phyloP scores from a whole-genome alignment of 805 yeast genomes.

The Saturnispora sanitii region DNA sequence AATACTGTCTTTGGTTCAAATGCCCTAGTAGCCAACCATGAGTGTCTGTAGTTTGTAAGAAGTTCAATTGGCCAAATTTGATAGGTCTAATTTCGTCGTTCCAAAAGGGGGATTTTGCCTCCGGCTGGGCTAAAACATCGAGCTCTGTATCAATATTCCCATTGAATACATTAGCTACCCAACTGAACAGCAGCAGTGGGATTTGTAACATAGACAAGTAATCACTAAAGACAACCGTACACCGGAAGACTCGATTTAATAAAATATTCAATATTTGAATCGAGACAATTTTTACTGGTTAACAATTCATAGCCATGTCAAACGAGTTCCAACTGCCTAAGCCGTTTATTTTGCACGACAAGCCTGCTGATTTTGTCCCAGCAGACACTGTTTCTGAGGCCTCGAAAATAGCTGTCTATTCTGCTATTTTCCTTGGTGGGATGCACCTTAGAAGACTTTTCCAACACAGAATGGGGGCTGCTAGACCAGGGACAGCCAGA shows the following conservation, averaged over 20 bases:
- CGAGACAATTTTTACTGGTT: neutral
- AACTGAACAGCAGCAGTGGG: neutral
- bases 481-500: slow-evolving; percentile 30
- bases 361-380: slow-evolving; percentile 17
- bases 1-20: slow-evolving; percentile 60
- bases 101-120: neutral
- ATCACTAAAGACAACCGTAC: too few relatives aligned
- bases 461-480: slow-evolving; percentile 29
- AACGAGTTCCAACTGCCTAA: slow-evolving; percentile 19
- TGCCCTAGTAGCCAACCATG: slow-evolving; percentile 98
- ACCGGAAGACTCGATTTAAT: too few relatives aligned
- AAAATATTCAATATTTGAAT: neutral
- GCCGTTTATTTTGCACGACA: slow-evolving; percentile 22
- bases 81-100: slow-evolving; percentile 4
- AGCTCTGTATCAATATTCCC: neutral
- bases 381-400: slow-evolving; percentile 25
- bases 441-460: slow-evolving; percentile 29
- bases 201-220: too few relatives aligned
- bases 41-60: slow-evolving; percentile 91
- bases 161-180: neutral
- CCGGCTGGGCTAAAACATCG: neutral
- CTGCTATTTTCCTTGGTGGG: slow-evolving; percentile 28
- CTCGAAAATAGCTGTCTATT: slow-evolving; percentile 20
- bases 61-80: slow-evolving; percentile 63
- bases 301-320: slow-evolving; percentile 4